These are phyloP conservation scores for Mycena latifolia DNA, from an alignment of 768 basidiomycete genomes.

Conservation along the genomic window DNA sequence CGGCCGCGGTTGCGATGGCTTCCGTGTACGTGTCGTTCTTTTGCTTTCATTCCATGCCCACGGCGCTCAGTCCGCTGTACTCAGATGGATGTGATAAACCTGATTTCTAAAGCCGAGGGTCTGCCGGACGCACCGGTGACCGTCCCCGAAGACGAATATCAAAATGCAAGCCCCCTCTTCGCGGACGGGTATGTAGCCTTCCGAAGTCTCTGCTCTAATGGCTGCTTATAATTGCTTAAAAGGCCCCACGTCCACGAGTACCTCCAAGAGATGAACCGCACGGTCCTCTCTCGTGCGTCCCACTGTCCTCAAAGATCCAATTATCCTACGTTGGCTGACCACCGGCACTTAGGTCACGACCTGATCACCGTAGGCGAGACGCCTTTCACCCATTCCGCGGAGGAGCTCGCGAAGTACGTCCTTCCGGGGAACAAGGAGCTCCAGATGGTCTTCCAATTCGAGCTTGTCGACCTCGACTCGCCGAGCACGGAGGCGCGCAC, in stretches of 20 bases:
- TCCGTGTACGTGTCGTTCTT: conserved; percentile 61
- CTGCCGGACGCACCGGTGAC: conserved; percentile 76
- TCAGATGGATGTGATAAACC: conserved; percentile 80
- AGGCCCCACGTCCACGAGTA: conserved; percentile 78
- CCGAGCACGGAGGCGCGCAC: conserved; percentile 47
- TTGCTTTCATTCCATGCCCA: not conserved
- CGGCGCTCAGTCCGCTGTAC: not conserved
- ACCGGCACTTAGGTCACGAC: conserved; percentile 55
- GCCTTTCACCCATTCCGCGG: conserved; percentile 66
- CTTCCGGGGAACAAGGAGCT: conserved; percentile 70
- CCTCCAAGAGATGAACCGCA: conserved; percentile 72
- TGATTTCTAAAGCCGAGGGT: conserved; percentile 72
- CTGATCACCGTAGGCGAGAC: conserved; percentile 78
- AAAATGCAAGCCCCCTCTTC: conserved; percentile 64
- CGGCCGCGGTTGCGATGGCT: conserved; percentile 81
- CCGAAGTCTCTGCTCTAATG: conserved; percentile 28
- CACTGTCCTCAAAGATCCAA: no score
- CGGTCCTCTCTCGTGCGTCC: conserved; percentile 70
- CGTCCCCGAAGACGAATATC: conserved; percentile 62
- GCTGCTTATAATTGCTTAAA: conserved; percentile 9
- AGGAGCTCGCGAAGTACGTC: conserved; percentile 66
- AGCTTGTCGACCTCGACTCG: conserved; percentile 71
- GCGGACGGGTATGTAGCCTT: conserved; percentile 78
- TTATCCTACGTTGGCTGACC: no score
- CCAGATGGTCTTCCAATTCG: conserved; percentile 76